Evolutionary conservation across 2,329 filamentous ascomycete species (phyloP).

Genomic region (Amylocarpus encephaloides): DNA sequence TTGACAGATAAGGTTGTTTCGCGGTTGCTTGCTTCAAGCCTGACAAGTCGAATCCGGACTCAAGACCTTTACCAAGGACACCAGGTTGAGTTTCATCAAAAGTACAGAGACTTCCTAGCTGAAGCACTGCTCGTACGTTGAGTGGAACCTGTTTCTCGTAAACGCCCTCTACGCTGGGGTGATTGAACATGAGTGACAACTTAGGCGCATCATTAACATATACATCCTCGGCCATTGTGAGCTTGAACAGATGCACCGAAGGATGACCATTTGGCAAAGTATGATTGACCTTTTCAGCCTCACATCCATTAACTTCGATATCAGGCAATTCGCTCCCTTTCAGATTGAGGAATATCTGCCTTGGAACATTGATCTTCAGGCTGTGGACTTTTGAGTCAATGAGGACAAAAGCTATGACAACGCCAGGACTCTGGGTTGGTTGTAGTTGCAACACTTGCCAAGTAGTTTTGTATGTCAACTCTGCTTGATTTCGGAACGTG

Average conservation of each 20-base stretch:
- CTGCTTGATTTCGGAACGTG: conserved; percentile 84
- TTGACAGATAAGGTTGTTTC: conserved; percentile 69
- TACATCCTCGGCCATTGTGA: conserved; percentile 81
- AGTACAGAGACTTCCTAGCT: conserved; percentile 84
- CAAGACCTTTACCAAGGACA: conserved; percentile 84
- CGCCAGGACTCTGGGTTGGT: conserved; percentile 74
- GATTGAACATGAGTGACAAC: conserved; percentile 77
- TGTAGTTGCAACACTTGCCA: conserved; percentile 93
- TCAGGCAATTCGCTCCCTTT: conserved; percentile 83
- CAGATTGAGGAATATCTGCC: conserved; percentile 86
- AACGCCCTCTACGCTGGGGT: conserved; percentile 91
- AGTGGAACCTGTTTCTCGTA: conserved; percentile 93
- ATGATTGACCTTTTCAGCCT: conserved; percentile 88
- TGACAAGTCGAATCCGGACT: conserved; percentile 85
- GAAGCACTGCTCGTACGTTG: conserved; percentile 77
- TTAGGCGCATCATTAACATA: conserved; percentile 82
- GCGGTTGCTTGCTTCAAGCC: conserved; percentile 62
- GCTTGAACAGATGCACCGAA: conserved; percentile 88
- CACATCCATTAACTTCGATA: conserved; percentile 77
- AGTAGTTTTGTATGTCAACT: conserved; percentile 80
- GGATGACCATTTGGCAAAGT: conserved; percentile 92
- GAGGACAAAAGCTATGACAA: conserved; percentile 82
- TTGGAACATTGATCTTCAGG: conserved; percentile 81
- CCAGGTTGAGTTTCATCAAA: conserved; percentile 88
- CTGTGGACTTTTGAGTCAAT: conserved; percentile 90